phyloP scores from a whole-genome alignment of 1,139 yeast genomes.

The Pichiaceae sp. region DNA sequence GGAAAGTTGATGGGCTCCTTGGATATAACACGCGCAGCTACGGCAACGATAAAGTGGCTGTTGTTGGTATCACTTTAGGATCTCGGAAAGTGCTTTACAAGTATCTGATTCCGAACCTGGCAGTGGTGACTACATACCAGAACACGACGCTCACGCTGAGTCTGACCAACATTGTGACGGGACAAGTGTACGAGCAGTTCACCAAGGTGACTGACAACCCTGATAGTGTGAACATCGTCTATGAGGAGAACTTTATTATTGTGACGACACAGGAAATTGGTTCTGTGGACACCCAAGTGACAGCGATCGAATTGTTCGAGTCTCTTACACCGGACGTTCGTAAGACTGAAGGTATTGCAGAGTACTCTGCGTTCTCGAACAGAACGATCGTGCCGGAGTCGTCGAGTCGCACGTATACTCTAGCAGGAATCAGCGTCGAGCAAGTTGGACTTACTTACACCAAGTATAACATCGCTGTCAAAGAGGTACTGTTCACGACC shows the following conservation, averaged over 20 bases:
- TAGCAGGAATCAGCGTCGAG: constrained; percentile 44
- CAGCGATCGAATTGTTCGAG: constrained; percentile 74
- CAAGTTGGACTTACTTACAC: constrained; percentile 55
- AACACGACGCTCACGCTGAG: constrained; percentile 32
- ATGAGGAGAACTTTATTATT: constrained; percentile 82
- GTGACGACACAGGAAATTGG: constrained; percentile 47
- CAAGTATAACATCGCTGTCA: constrained; percentile 64
- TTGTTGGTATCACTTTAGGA: constrained; percentile 64
- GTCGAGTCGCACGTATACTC: constrained; percentile 47
- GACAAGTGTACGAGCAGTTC: constrained; percentile 48
- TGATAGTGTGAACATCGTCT: constrained; percentile 41
- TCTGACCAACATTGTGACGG: constrained; percentile 63
- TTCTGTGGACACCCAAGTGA: constrained; percentile 45
- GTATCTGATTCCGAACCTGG: constrained; percentile 65
- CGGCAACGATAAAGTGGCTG: constrained; percentile 39
- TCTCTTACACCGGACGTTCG: constrained; percentile 42
- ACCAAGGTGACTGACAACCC: constrained; percentile 30
- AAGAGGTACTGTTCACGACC: constrained; percentile 55
- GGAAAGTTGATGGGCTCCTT: constrained; percentile 27
- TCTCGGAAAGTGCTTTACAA: constrained; percentile 77
- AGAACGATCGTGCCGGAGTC: constrained; percentile 32
- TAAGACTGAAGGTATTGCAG: constrained; percentile 12
- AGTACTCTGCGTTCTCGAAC: constrained; percentile 30
- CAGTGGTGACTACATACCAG: constrained; percentile 46
- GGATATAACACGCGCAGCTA: constrained; percentile 33